Evolutionary conservation across 1,139 yeast species (phyloP), one percentile per base, ranked within the genome.

Genomic region (Chernovozyma aurita): DNA sequence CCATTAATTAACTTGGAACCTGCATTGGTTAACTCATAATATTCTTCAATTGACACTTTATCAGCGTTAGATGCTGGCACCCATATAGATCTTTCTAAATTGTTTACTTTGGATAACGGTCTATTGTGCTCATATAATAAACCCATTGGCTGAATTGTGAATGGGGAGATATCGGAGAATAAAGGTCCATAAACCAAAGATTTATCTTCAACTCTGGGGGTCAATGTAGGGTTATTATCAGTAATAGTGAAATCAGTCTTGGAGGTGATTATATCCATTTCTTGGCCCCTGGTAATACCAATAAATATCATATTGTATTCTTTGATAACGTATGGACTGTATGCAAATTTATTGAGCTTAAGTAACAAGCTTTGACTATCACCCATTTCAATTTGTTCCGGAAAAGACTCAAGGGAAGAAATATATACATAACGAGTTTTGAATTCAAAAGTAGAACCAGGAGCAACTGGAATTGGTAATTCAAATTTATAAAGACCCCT

Each of bases 1-100:
- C 94, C 92, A 8, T 64, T 50, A 34, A 68, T 61, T 47, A 90
- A 69, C 41, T 66, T 66, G 8, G 95, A 95, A 22, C 85, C 97
- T 24, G 65, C 65, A 54, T 92, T 86, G 32, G 82, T 74, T 34
- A 90, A 51, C 63, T 88, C 92, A 55, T 87, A 90, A 50, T 83
- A 80, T 55, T 94, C 98, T 55, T 87, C 95, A 36, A 88, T 71
- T 28, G 66, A 63, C 31, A 70, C 58, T 38, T 61, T 61, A 32
- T 59, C 64, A 9, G 64, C 62, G 37, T 57, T 61, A 26, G 69
- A 59, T 5, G 69, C 68, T 18, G 76, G 75, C 32, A 70, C 47
- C 96, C 97, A 90, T 33, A 86, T 61, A 33, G 85, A 85, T 56
- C 97, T 77, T 45, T 77, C 67, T 42, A 87, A 68, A 42, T 65